phyloP scores from a whole-genome alignment of 75 land plant species.

The Selaginella moellendorffii region DNA sequence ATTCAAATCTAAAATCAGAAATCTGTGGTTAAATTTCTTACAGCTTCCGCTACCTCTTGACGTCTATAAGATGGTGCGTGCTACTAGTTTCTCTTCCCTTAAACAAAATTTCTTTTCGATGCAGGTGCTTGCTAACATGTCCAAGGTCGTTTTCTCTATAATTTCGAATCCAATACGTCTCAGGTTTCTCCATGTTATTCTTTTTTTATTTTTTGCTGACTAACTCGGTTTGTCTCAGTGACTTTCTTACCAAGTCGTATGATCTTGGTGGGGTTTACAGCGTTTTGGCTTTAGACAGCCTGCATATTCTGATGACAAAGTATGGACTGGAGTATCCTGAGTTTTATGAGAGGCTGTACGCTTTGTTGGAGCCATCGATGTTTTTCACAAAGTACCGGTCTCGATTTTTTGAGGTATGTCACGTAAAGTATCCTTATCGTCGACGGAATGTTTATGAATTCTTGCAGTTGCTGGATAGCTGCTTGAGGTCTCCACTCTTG shows the following conservation, averaged over 20 bases:
- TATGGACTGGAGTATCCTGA: constrained; percentile 90
- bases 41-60: constrained; percentile 70
- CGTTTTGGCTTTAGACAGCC: constrained; percentile 92
- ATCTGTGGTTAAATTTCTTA: constrained; percentile 80
- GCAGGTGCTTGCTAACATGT: constrained; percentile 73
- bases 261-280: constrained; percentile 85
- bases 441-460: too few relatives aligned
- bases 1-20: constrained; percentile 48
- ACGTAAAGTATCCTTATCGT: background rate
- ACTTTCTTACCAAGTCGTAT: constrained; percentile 88
- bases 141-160: constrained; percentile 65
- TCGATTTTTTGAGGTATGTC: constrained; percentile 75
- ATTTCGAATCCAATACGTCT: constrained; percentile 70
- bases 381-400: constrained; percentile 84
- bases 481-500: constrained; percentile 74
- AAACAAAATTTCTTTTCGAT: too few relatives aligned
- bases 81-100: too few relatives aligned
- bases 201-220: background rate
- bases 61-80: constrained; percentile 86
- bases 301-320: constrained; percentile 78
- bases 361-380: constrained; percentile 61
- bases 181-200: too few relatives aligned
- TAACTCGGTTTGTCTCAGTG: constrained; percentile 32
- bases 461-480: constrained; percentile 77
- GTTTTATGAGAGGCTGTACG: constrained; percentile 91